Evolutionary conservation across 352 stramenopile genomes (phyloP).

Genomic region (Pythium biforme): DNA sequence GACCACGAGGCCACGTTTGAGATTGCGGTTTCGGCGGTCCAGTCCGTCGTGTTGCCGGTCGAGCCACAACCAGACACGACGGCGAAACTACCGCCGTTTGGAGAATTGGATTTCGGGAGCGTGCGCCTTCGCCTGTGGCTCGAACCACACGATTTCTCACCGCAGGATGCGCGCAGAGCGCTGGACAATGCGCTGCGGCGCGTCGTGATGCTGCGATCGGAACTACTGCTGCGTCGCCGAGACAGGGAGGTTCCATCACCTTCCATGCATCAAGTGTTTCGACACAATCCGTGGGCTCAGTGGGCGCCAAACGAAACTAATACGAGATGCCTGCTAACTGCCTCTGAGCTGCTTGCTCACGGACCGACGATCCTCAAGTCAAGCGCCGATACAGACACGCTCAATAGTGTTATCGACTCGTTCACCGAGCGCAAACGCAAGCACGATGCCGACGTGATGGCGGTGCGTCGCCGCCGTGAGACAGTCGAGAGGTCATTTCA

Average conservation of each 20-base stretch:
- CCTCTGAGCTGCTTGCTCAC: background rate
- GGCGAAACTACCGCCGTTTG: constrained; percentile 28
- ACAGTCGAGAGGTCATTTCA: background rate
- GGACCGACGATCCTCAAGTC: constrained; percentile 3
- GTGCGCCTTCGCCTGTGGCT: constrained; percentile 42
- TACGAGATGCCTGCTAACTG: background rate
- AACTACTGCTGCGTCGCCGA: background rate
- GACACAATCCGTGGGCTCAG: constrained; percentile 25
- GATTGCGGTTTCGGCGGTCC: constrained; percentile 21
- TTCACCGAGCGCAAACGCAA: background rate
- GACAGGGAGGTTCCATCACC: background rate
- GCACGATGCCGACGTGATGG: background rate
- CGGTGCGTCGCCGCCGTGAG: background rate
- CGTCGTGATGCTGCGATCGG: constrained; percentile 11
- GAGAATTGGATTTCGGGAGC: constrained; percentile 29
- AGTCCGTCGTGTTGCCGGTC: constrained; percentile 10
- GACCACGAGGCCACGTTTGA: constrained; percentile 27
- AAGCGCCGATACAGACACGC: constrained; percentile 8
- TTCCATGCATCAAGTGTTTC: constrained; percentile 22
- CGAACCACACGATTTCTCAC: constrained; percentile 19
- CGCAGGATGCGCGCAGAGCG: constrained; percentile 1
- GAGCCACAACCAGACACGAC: constrained; percentile 2
- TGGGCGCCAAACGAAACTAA: background rate
- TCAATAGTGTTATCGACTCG: constrained; percentile 8
- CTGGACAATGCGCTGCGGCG: constrained; percentile 20